phyloP scores from a whole-genome alignment of 257 asterid species.

The Haberlea rhodopensis region DNA sequence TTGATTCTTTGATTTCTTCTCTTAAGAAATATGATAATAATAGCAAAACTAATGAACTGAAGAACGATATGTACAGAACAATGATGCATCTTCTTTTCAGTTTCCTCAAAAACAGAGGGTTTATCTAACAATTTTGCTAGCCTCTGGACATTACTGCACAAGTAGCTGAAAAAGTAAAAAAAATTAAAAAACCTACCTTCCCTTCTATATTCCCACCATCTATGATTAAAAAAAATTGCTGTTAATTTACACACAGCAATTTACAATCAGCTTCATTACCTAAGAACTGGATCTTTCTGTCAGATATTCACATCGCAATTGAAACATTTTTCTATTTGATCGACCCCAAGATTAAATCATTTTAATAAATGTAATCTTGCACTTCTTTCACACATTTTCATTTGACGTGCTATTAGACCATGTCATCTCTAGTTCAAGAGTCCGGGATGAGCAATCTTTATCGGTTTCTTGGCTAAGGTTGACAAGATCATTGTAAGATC shows the following conservation, averaged over 20 bases:
- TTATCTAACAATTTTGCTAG: too few relatives aligned
- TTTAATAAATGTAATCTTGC: not conserved
- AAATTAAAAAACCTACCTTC: too few relatives aligned
- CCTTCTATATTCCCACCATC: not conserved
- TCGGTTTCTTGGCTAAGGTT: slow-evolving; percentile 39
- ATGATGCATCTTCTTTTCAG: not conserved
- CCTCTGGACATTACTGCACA: not conserved
- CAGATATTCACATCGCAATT: not conserved
- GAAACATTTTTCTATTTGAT: not conserved
- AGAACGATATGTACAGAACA: too few relatives aligned
- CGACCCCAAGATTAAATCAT: not conserved
- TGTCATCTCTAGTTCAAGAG: slow-evolving; percentile 41
- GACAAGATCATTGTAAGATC: slow-evolving; percentile 40
- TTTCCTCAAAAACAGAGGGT: not conserved
- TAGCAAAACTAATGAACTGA: too few relatives aligned
- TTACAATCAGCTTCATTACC: not conserved
- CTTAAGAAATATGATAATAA: not conserved
- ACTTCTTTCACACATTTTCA: slow-evolving; percentile 30
- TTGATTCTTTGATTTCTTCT: not conserved
- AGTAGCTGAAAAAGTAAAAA: not conserved
- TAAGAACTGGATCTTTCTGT: not conserved
- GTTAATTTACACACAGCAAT: not conserved
- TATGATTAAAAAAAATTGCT: not conserved
- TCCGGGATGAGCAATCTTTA: slow-evolving; percentile 44
- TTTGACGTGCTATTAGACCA: slow-evolving; percentile 41